Base-by-base conservation (phyloP, 2,329 filamentous ascomycete genomes). In the Fusarium papillatum region DNA sequence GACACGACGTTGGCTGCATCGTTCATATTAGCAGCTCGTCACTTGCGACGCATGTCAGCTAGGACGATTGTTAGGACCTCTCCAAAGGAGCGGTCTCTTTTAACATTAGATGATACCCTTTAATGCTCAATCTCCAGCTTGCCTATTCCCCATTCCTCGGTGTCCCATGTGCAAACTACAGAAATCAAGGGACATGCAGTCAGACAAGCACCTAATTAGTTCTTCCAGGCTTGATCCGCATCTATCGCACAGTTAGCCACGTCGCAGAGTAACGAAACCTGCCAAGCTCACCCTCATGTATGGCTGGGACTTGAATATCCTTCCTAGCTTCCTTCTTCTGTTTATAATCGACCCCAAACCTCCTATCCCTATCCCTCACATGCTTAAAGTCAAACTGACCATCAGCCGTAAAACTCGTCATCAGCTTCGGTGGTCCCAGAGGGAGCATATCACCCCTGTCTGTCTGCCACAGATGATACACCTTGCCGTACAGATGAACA, bases 401-500 rank as follows among this genome's bases (percentile, higher is more conserved):
- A n/a, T 86, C 83, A 2, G 80, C 83, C 5, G 87, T 89, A 70
- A 87, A 88, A 78, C 88, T 90, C 14, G 86, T 89, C 89, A 90
- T 90, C 9, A 91, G 82, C 78, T 87, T 85, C 11, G 89, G 89
- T 74, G 86, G 84, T 0, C 89, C 89, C 5, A 91, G 76, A 0
- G 89, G 89, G 36, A 91, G 71, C 70, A 81, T 80, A 79, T 96
- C 91, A 0, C 94, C 94, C 8, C 90, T 87, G 84, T 97, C 95
- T 19, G 93, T 91, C 88, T 97, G 94, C 95, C 95, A 98, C 50
- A 97, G 87, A 82, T 98, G 95, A 82, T 93, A 97, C 1, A 93
- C 91, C 82, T 98, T 98, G 13, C 95, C 95, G 80, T 97, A 97
- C 4, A 97, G 82, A 1, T 90, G 87, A 5, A 95, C 85, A 0